Conservation (phyloP, 352 stramenopile species). For the Phytophthora kernoviae region DNA sequence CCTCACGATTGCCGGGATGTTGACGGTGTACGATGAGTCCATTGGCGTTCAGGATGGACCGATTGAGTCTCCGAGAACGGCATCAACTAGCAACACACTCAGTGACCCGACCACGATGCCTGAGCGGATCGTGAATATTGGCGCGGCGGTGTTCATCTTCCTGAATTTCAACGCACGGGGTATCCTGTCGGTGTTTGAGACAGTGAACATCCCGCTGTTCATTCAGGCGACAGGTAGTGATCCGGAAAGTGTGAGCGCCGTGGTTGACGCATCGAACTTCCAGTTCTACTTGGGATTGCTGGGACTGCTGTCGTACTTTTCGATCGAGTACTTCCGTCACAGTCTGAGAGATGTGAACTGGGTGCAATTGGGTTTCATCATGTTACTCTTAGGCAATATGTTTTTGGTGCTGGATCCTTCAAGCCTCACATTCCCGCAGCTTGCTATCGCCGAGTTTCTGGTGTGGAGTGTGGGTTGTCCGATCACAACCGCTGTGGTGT, state of each 20-base stretch:
- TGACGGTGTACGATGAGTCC: conserved; percentile 61
- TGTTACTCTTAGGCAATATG: conserved; percentile 61
- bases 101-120: conserved; percentile 56
- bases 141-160: conserved; percentile 69
- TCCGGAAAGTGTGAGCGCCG: conserved; percentile 45
- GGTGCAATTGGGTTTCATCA: conserved; percentile 65
- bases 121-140: conserved; percentile 64
- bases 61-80: conserved; percentile 39
- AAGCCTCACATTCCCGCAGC: conserved; percentile 46
- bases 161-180: conserved; percentile 76
- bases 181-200: conserved; percentile 80
- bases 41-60: conserved; percentile 62
- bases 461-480: conserved; percentile 80
- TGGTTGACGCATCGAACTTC: conserved; percentile 71
- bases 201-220: conserved; percentile 80
- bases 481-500: conserved; percentile 67
- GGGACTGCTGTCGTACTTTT: conserved; percentile 70
- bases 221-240: conserved; percentile 63
- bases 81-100: conserved; percentile 41
- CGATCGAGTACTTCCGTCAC: conserved; percentile 74
- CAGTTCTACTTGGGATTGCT: conserved; percentile 77
- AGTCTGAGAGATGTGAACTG: conserved; percentile 62
- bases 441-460: conserved; percentile 58
- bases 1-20: conserved; percentile 65
- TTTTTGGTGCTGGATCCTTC: conserved; percentile 49